Conservation (phyloP, 768 basidiomycete genomes). For the Kwoniella pini region DNA sequence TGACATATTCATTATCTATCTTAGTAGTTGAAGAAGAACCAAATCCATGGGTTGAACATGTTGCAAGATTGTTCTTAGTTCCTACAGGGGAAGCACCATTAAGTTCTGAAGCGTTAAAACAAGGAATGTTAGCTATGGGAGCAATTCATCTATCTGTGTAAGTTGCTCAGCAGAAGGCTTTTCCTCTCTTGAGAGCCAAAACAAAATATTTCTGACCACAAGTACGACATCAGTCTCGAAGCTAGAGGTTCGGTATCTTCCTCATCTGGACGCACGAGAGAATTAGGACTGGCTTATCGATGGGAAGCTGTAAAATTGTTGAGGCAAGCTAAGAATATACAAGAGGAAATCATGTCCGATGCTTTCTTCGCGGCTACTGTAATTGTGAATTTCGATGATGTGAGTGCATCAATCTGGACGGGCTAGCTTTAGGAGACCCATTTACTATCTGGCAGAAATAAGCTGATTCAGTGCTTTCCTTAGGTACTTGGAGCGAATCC, state of each 20-base stretch:
- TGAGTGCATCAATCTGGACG: slow-evolving; percentile 1
- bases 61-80: slow-evolving; percentile 15
- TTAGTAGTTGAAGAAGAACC: slow-evolving; percentile 16
- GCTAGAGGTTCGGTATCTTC: slow-evolving; percentile 7
- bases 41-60: slow-evolving; percentile 25
- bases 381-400: slow-evolving; percentile 12
- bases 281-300: slow-evolving; percentile 8
- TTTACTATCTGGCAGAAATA: too few species aligned
- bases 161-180: neutral
- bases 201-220: neutral
- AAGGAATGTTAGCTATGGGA: slow-evolving; percentile 21
- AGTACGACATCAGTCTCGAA: slow-evolving; percentile 4
- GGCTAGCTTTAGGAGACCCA: too few species aligned
- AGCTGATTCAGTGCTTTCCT: too few species aligned
- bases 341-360: slow-evolving; percentile 11
- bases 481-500: slow-evolving; percentile 18
- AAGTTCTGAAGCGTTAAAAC: slow-evolving; percentile 13
- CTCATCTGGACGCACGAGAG: slow-evolving; percentile 5
- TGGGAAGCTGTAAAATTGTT: slow-evolving; percentile 13
- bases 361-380: slow-evolving; percentile 14
- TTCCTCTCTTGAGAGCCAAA: neutral
- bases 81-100: slow-evolving; percentile 4
- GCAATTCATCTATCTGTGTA: slow-evolving; percentile 22
- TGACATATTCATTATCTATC: slow-evolving; percentile 23
- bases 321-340: slow-evolving; percentile 13